Conservation (phyloP, 2,329 filamentous ascomycete species). For the Ascochyta rabiei region DNA sequence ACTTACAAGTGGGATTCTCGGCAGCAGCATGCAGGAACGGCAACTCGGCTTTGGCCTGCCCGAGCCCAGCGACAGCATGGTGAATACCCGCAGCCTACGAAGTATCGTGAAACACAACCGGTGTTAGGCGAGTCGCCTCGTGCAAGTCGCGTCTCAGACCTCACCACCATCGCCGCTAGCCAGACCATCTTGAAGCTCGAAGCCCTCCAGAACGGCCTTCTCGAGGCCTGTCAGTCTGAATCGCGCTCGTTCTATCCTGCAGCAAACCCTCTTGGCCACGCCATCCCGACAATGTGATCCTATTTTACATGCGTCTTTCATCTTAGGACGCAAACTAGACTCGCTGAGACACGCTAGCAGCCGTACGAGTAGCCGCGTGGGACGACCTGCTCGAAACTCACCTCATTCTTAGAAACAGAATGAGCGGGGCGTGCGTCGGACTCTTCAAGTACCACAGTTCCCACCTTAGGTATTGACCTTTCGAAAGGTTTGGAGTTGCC, state of each 20-base stretch:
- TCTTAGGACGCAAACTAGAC: constrained; percentile 17
- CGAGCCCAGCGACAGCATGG: neutral
- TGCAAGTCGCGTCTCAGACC: constrained; percentile 43
- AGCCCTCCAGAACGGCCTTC: constrained; percentile 22
- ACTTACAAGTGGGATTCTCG: neutral
- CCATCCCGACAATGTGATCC: constrained; percentile 34
- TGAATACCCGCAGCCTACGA: neutral
- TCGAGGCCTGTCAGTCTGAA: constrained; percentile 29
- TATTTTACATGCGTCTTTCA: constrained; percentile 27
- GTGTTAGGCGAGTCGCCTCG: constrained; percentile 36
- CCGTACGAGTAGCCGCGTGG: constrained; percentile 38
- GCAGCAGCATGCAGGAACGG: neutral
- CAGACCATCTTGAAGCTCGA: constrained; percentile 46
- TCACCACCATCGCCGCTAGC: constrained; percentile 36
- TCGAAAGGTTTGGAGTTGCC: constrained; percentile 40
- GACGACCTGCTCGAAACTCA: constrained; percentile 30
- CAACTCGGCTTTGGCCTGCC: neutral
- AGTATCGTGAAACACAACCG: constrained; percentile 38
- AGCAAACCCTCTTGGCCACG: constrained; percentile 26
- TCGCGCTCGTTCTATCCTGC: constrained; percentile 21
- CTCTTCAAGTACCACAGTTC: constrained; percentile 33
- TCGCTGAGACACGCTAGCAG: constrained; percentile 32
- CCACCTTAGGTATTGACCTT: constrained; percentile 36
- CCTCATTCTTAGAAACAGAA: constrained; percentile 39
- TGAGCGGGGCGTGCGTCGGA: constrained; percentile 28